Conservation (phyloP, 2,329 filamentous ascomycete species). For the Trichoderma endophyticum region DNA sequence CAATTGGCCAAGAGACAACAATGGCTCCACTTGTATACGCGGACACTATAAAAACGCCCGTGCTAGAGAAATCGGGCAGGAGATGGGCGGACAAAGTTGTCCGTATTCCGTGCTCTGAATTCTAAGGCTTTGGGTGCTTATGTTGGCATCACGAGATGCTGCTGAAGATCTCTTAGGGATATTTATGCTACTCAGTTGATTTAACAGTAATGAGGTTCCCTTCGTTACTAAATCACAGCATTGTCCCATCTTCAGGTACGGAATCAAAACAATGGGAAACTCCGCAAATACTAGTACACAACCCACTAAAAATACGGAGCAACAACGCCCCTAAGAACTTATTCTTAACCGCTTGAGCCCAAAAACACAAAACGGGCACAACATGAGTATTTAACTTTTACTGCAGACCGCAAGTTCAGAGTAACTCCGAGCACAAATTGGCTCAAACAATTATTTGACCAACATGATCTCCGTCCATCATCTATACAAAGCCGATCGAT, state of each 20-base stretch:
- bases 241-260: background rate
- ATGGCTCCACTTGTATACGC: background rate
- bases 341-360: background rate
- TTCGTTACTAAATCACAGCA: background rate
- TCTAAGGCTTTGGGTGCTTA: background rate
- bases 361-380: background rate
- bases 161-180: background rate
- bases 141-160: background rate
- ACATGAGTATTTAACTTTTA: background rate
- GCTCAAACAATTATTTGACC: background rate
- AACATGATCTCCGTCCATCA: background rate
- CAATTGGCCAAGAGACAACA: background rate
- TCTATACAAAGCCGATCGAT: background rate
- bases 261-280: background rate
- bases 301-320: background rate
- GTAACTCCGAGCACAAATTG: background rate
- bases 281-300: background rate
- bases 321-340: background rate
- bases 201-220: background rate
- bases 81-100: background rate
- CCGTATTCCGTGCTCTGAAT: background rate
- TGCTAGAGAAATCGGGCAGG: background rate
- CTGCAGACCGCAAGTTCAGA: background rate
- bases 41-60: background rate
- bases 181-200: background rate